Evolutionary conservation across 768 basidiomycete genomes (phyloP).

Genomic region (Gloeopeniophorella convolvens): DNA sequence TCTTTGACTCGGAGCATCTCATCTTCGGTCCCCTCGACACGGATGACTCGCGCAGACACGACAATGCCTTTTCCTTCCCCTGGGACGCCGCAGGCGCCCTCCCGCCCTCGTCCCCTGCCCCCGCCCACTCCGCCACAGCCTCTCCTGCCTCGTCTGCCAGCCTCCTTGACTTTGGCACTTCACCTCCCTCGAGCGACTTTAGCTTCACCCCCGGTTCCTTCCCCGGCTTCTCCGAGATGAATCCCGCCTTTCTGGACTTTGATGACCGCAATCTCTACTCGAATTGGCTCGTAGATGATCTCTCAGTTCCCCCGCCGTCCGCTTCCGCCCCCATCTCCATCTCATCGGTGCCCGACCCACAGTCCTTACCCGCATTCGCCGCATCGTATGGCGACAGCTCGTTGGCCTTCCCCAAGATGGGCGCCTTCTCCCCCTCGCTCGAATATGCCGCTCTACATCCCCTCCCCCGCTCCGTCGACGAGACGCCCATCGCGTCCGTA

Average conservation of each 20-base stretch:
- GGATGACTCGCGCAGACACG: conserved; percentile 36
- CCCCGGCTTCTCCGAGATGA: conserved; percentile 29
- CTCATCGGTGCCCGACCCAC: conserved; percentile 35
- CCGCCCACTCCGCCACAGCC: conserved; percentile 34
- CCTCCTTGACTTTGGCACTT: conserved; percentile 37
- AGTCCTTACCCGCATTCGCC: conserved; percentile 41
- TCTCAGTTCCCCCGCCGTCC: conserved; percentile 29
- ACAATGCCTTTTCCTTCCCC: conserved; percentile 25
- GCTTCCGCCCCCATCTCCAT: conserved; percentile 61
- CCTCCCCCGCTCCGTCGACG: conserved; percentile 48
- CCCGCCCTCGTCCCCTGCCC: conserved; percentile 31
- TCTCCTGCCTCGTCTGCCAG: conserved; percentile 35
- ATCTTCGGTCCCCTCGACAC: conserved; percentile 53
- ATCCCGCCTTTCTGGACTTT: conserved; percentile 33
- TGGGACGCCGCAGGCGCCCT: conserved; percentile 39
- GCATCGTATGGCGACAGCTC: conserved; percentile 37
- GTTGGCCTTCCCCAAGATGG: conserved; percentile 38
- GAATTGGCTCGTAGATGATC: conserved; percentile 62
- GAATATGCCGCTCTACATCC: conserved; percentile 52
- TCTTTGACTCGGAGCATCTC: conserved; percentile 44
- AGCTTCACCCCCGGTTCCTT: conserved; percentile 31
- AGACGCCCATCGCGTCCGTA: conserved; percentile 34
- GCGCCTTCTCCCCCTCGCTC: conserved; percentile 50
- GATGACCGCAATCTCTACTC: conserved; percentile 38
- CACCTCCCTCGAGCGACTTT: conserved; percentile 33